phyloP scores from a whole-genome alignment of 257 asterid genomes.

The Primulina eburnea region DNA sequence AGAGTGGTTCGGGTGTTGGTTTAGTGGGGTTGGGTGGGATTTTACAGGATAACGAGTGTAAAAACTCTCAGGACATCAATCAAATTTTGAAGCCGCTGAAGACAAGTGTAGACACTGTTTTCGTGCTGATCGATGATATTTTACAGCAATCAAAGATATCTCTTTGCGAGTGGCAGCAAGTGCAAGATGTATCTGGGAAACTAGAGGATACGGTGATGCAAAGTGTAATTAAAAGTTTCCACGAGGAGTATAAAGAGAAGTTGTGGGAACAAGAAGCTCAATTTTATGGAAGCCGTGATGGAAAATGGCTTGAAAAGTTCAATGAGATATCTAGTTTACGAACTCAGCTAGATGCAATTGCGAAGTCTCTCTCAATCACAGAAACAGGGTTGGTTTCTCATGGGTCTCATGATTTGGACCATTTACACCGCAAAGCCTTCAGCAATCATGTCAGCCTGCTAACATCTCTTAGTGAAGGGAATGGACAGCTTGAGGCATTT shows the following conservation, averaged over 20 bases:
- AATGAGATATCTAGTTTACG: constrained; percentile 52
- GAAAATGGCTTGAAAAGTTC: constrained; percentile 57
- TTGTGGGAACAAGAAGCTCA: constrained; percentile 40
- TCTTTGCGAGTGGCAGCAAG: constrained; percentile 40
- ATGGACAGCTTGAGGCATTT: constrained; percentile 48
- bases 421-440: constrained; percentile 42
- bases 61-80: constrained; percentile 40
- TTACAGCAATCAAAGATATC: constrained; percentile 38
- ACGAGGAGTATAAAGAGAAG: constrained; percentile 46
- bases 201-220: constrained; percentile 56
- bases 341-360: constrained; percentile 52
- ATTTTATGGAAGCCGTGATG: constrained; percentile 31
- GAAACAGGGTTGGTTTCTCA: constrained; percentile 53
- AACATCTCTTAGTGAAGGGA: constrained; percentile 40
- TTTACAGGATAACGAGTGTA: constrained; percentile 45
- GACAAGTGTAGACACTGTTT: constrained; percentile 40
- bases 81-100: constrained; percentile 43
- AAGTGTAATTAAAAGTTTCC: constrained; percentile 39
- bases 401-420: constrained; percentile 63
- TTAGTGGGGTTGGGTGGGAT: constrained; percentile 56
- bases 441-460: constrained; percentile 37
- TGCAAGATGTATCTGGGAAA: constrained; percentile 35
- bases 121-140: constrained; percentile 35
- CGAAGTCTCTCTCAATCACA: constrained; percentile 49
- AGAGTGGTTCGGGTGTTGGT: constrained; percentile 52